phyloP scores from a whole-genome alignment of 192 early-diverging fungal species.

The Entomortierella lignicola region DNA sequence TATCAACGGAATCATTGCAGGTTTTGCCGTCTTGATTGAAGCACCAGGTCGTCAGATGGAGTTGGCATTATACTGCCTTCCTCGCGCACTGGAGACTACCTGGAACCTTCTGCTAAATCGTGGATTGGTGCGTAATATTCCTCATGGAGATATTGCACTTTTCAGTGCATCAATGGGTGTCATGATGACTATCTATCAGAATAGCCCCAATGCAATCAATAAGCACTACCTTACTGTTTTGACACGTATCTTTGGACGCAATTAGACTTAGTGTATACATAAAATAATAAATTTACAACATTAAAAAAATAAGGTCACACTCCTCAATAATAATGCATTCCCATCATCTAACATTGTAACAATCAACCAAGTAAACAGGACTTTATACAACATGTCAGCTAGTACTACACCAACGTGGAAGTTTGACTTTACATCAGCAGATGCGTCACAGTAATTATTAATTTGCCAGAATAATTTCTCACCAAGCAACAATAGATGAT shows the following conservation, averaged over 20 bases:
- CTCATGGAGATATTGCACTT: slow-evolving; percentile 76
- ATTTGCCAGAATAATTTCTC: not conserved
- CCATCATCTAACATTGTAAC: slow-evolving; percentile 5
- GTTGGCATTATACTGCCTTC: slow-evolving; percentile 85
- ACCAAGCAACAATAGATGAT: not conserved
- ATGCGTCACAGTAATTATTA: slow-evolving; percentile 25
- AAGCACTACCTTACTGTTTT: slow-evolving; percentile 83
- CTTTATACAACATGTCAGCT: slow-evolving; percentile 6
- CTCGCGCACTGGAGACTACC: slow-evolving; percentile 78
- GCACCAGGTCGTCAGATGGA: slow-evolving; percentile 75
- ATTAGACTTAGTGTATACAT: slow-evolving; percentile 54
- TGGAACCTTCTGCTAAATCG: slow-evolving; percentile 72
- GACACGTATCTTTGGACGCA: slow-evolving; percentile 82
- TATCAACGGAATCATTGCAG: slow-evolving; percentile 65
- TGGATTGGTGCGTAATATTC: slow-evolving; percentile 69
- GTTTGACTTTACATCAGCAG: slow-evolving; percentile 44
- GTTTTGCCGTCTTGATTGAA: slow-evolving; percentile 71
- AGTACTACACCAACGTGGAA: slow-evolving; percentile 29
- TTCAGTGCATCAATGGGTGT: slow-evolving; percentile 80
- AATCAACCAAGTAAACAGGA: not conserved
- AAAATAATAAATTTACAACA: not conserved
- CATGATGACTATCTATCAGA: slow-evolving; percentile 87
- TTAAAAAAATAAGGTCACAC: not conserved
- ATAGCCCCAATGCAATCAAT: slow-evolving; percentile 76
- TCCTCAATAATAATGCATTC: not conserved